These are phyloP conservation scores for Fusarium chaquense DNA, from an alignment of 2,329 filamentous ascomycete species.

Conservation along the genomic window DNA sequence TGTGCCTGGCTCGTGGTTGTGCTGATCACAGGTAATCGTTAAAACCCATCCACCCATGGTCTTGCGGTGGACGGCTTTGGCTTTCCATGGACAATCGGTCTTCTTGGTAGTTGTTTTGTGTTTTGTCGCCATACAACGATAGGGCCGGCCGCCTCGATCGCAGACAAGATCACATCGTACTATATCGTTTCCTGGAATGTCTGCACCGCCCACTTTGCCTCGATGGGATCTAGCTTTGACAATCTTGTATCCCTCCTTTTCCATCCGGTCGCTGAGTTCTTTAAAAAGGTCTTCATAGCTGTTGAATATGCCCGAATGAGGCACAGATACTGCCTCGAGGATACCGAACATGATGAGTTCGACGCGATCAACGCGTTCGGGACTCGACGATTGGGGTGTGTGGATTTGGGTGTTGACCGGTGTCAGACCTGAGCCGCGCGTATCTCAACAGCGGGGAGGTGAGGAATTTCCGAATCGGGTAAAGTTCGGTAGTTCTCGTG, in stretches of 20 bases:
- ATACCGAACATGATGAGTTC: slow-evolving; percentile 58
- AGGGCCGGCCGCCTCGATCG: slow-evolving; percentile 58
- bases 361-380: slow-evolving; percentile 47
- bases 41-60: slow-evolving; percentile 59
- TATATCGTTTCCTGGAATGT: slow-evolving; percentile 58
- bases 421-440: slow-evolving; percentile 46
- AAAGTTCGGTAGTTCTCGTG: slow-evolving; percentile 36
- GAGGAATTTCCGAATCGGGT: slow-evolving; percentile 44
- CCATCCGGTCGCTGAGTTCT: slow-evolving; percentile 56
- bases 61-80: slow-evolving; percentile 60
- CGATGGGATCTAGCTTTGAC: slow-evolving; percentile 60
- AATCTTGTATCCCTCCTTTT: slow-evolving; percentile 60
- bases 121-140: slow-evolving; percentile 59
- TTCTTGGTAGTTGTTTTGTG: slow-evolving; percentile 61
- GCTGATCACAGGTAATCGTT: slow-evolving; percentile 58
- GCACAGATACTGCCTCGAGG: slow-evolving; percentile 55
- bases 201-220: slow-evolving; percentile 55
- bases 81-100: slow-evolving; percentile 61
- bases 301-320: slow-evolving; percentile 53
- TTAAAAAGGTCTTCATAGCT: slow-evolving; percentile 59
- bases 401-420: slow-evolving; percentile 47
- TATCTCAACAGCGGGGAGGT: slow-evolving; percentile 35
- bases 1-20: slow-evolving; percentile 60
- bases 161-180: slow-evolving; percentile 61
- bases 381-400: slow-evolving; percentile 44